Conservation (phyloP, 2,329 filamentous ascomycete species). For the Botrytis aclada region DNA sequence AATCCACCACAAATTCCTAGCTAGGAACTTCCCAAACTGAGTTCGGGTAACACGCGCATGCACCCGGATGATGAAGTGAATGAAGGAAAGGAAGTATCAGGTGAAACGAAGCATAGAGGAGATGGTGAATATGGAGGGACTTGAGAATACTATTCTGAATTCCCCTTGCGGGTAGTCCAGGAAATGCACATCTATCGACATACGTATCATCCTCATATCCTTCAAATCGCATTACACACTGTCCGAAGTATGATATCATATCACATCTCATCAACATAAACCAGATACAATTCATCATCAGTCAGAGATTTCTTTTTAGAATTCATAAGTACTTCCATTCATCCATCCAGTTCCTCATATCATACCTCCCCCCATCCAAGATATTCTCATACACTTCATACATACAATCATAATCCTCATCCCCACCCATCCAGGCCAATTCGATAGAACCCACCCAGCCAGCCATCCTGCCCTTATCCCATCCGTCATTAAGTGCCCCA, state of each 20-base stretch:
- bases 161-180: neutral
- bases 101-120: neutral
- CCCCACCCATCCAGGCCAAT: neutral
- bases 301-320: neutral
- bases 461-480: neutral
- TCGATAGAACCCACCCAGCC: conserved; percentile 6
- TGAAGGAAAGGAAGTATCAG: neutral
- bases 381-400: conserved; percentile 7
- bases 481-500: conserved; percentile 10
- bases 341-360: conserved; percentile 3
- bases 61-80: neutral
- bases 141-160: neutral
- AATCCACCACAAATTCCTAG: neutral
- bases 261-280: neutral
- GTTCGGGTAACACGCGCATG: neutral
- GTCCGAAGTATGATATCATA: neutral
- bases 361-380: neutral
- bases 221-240: neutral
- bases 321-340: neutral
- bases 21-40: neutral
- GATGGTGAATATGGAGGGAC: no score
- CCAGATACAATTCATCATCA: neutral
- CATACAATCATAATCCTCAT: neutral
- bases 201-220: neutral
- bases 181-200: neutral